Evolutionary conservation across 1,284 basidiomycete genomes (phyloP), one percentile per base, ranked within the genome.

Genomic region (Gymnopus androsaceus): DNA sequence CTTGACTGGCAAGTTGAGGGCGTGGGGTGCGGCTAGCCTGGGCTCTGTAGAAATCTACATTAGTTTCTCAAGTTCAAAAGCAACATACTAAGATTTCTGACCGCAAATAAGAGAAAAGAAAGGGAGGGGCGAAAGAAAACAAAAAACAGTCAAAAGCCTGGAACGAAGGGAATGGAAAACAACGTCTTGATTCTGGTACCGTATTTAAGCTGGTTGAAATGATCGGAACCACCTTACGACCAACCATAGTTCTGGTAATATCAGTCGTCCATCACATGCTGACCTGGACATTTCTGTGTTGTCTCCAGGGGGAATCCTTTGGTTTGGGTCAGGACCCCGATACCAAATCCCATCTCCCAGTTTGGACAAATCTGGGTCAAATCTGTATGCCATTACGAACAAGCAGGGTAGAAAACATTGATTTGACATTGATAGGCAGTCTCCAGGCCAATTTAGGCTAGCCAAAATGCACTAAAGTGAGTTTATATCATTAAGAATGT

Each of bases 1-100:
- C 70, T 59, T 73, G 72, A 79, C 80, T 83, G 82, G 76, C 82
- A 71, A 64, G 66, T 63, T 63, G 65, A 70, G 64, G 61, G 66
- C n/a, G n/a, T n/a, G 61, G 58, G 63, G 63, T 49, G 52, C 45
- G 54, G 66, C 66, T 66, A 64, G 69, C 64, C 67, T 68, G 76
- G 74, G 72, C 73, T 72, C 72, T 77, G 51, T 38, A 50, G n/a
- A 41, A 38, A 15, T n/a, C 23, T 51, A 55, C 47, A 62, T 48
- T 45, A 28, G 25, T 14, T 27, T 25, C 19, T 15, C 36, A 34
- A 48, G 48, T n/a, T 21, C 15, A 42, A 17, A 7, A 11, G 25
- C 34, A 36, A 50, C 44, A 36, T 36, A 44, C n/a, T n/a, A 37
- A 5, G 9, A 36, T 51, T 42, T 69, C 72, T 59, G 60, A 79